Evolutionary conservation across 352 stramenopile species (phyloP), one percentile per base, ranked within the genome.

Genomic region (Pythium aphanidermatum): DNA sequence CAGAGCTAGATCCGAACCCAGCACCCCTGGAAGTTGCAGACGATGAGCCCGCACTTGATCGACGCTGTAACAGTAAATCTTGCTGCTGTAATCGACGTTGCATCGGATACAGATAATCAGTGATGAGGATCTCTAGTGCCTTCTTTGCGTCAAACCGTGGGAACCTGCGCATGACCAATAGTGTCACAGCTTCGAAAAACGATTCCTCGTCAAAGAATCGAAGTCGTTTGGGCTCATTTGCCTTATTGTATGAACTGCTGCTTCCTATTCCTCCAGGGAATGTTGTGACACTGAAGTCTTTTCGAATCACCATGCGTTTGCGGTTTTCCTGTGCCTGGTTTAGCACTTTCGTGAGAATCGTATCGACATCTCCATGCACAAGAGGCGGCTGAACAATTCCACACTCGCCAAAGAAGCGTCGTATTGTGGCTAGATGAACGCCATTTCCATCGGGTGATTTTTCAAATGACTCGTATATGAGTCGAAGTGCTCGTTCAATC

Each of bases 171-270:
- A 83, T 73, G 0, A 63, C 65, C 20, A 89, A 57, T 23, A 89
- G 51, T 17, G 76, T 86, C 23, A 86, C 55, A 5, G 76, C 74
- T 41, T 91, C 74, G 24, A 82, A 86, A 46, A 89, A 91, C 13
- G 68, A 45, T 39, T 80, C 70, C 27, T 74, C 62, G 32, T 71
- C 73, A 41, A 91, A 91, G 35, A 79, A 89, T 2, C 79, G 70
- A 28, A 70, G 79, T 14, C 60, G 59, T 36, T 68, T 73, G 17
- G 46, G 55, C 14, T 84, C 69, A 2, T 28, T 45, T 11, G 19
- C 31, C 46, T 63, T 26, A 16, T 63, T 16, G 20, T 35, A 24
- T 44, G 19, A 19, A 32, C 45, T 50, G 10, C 26, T 35, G 49
- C 25, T 38, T 9, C 37, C 31, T 20, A 41, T 33, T 23, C 36